Conservation (phyloP, 2,329 filamentous ascomycete species). For the Emericellopsis cladophorae region DNA sequence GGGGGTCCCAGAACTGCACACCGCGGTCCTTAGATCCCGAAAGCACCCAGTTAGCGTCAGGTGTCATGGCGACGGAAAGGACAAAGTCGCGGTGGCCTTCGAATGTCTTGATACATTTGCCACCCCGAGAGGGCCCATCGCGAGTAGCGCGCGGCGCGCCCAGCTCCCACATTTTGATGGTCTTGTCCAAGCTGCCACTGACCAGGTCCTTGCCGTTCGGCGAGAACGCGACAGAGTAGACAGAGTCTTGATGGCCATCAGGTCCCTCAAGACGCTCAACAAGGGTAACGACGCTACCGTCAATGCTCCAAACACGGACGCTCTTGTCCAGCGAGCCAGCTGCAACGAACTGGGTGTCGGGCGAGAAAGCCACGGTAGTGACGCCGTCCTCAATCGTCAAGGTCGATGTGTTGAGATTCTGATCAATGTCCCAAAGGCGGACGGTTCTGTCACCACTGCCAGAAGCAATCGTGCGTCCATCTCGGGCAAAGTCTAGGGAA, state of each 20-base stretch:
- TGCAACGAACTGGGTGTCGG: slow-evolving; percentile 85
- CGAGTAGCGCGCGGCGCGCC: slow-evolving; percentile 56
- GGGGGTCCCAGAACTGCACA: slow-evolving; percentile 97
- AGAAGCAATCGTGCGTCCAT: slow-evolving; percentile 88
- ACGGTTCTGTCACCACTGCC: slow-evolving; percentile 92
- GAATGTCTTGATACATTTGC: slow-evolving; percentile 92
- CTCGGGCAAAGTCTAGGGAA: slow-evolving; percentile 86
- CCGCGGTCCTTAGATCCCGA: slow-evolving; percentile 95
- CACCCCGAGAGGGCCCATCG: slow-evolving; percentile 38
- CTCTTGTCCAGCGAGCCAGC: slow-evolving; percentile 96
- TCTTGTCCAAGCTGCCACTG: slow-evolving; percentile 91
- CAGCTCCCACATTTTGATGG: slow-evolving; percentile 99
- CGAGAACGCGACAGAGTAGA: slow-evolving; percentile 93
- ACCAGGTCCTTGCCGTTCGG: slow-evolving; percentile 88
- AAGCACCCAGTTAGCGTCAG: slow-evolving; percentile 90
- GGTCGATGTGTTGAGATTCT: slow-evolving; percentile 67
- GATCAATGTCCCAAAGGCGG: slow-evolving; percentile 89
- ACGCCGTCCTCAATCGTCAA: slow-evolving; percentile 94
- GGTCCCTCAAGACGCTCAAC: slow-evolving; percentile 86
- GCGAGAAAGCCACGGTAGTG: slow-evolving; percentile 93
- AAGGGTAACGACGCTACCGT: slow-evolving; percentile 49
- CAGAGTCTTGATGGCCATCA: slow-evolving; percentile 91
- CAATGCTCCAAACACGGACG: slow-evolving; percentile 93
- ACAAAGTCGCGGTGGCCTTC: slow-evolving; percentile 98
- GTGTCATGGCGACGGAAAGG: slow-evolving; percentile 86